These are phyloP conservation scores for Fomitopsis betulina DNA, from an alignment of 1,284 basidiomycete genomes.

Conservation along the genomic window DNA sequence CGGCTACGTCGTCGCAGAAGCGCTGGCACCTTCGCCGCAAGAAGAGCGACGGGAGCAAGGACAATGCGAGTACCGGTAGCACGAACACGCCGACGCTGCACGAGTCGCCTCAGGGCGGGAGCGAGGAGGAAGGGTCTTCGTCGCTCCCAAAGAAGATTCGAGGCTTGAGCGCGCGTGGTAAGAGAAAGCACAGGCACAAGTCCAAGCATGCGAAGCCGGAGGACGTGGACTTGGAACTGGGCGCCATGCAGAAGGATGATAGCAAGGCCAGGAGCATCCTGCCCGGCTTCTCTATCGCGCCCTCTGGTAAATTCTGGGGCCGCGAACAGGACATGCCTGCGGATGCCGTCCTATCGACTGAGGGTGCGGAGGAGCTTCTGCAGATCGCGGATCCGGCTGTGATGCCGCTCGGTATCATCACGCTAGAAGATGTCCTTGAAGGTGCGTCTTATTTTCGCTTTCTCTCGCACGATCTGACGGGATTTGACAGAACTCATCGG, in stretches of 20 bases:
- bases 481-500: slow-evolving; percentile 69
- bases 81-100: slow-evolving; percentile 31
- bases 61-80: slow-evolving; percentile 5
- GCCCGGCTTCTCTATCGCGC: slow-evolving; percentile 36
- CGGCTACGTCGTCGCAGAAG: not conserved
- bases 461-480: not conserved
- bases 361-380: slow-evolving; percentile 71
- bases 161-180: slow-evolving; percentile 8
- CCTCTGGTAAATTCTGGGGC: slow-evolving; percentile 21
- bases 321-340: slow-evolving; percentile 80
- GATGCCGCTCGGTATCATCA: slow-evolving; percentile 88
- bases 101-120: slow-evolving; percentile 25
- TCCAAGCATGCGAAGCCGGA: slow-evolving; percentile 11
- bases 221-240: slow-evolving; percentile 37
- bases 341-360: slow-evolving; percentile 72
- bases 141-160: slow-evolving; percentile 16
- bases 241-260: slow-evolving; percentile 15
- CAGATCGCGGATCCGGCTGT: slow-evolving; percentile 70
- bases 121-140: slow-evolving; percentile 15
- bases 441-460: slow-evolving; percentile 37
- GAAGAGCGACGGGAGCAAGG: slow-evolving; percentile 4
- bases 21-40: not conserved
- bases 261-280: slow-evolving; percentile 32
- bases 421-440: slow-evolving; percentile 90
- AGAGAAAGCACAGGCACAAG: slow-evolving; percentile 19